These are phyloP conservation scores for Pseudopithomyces maydicus DNA, from an alignment of 2,329 filamentous ascomycete species.

Conservation along the genomic window DNA sequence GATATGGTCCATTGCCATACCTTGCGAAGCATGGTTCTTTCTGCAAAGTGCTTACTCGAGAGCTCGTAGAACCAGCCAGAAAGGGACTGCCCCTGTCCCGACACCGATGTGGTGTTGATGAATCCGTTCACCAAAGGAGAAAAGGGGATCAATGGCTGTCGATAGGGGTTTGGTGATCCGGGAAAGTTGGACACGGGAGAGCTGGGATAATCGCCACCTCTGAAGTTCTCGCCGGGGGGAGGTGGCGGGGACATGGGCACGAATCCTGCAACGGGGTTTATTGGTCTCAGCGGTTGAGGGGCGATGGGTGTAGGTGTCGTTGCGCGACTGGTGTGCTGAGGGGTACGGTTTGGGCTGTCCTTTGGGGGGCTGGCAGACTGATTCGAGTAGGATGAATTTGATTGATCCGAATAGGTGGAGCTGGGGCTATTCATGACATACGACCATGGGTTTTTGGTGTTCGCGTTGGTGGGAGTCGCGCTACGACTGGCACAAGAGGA, in stretches of 20 bases:
- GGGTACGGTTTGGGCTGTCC: slow-evolving; percentile 42
- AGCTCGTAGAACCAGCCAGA: slow-evolving; percentile 45
- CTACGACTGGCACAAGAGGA: slow-evolving; percentile 45
- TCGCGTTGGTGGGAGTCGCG: slow-evolving; percentile 41
- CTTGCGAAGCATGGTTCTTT: slow-evolving; percentile 38
- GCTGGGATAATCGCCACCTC: slow-evolving; percentile 33
- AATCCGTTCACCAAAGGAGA: slow-evolving; percentile 42
- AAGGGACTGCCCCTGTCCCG: slow-evolving; percentile 43
- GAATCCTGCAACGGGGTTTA: slow-evolving; percentile 39
- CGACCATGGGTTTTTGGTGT: slow-evolving; percentile 46
- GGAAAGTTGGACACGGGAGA: slow-evolving; percentile 32
- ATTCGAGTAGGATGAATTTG: slow-evolving; percentile 33
- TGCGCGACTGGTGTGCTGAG: slow-evolving; percentile 45
- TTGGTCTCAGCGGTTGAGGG: slow-evolving; percentile 42
- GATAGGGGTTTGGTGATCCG: slow-evolving; percentile 43
- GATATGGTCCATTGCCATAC: slow-evolving; percentile 49
- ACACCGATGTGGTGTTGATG: slow-evolving; percentile 42
- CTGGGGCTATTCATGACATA: slow-evolving; percentile 40
- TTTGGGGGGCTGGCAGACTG: slow-evolving; percentile 39
- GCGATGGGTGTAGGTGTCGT: slow-evolving; percentile 45
- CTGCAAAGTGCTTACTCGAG: slow-evolving; percentile 43
- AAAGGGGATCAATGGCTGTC: slow-evolving; percentile 30
- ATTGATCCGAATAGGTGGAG: slow-evolving; percentile 35
- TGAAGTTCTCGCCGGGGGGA: slow-evolving; percentile 35
- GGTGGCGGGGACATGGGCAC: slow-evolving; percentile 39